Evolutionary conservation across 495 filamentous ascomycete genomes (phyloP).

Genomic region (Pyrenopolyporus hunteri): DNA sequence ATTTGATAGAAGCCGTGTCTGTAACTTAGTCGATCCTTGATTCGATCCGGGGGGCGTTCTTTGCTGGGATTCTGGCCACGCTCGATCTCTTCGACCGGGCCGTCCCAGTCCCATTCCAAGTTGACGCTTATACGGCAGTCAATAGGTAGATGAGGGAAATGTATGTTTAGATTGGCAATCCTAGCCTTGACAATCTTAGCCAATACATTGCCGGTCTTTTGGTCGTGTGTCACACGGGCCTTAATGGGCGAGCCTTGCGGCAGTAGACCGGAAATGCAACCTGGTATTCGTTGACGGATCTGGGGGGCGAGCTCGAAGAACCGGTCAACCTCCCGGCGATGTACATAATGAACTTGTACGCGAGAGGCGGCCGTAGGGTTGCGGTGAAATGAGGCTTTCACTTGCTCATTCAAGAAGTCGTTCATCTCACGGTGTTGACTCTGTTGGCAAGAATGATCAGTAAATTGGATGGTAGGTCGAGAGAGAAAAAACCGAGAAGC

Average conservation of each 20-base stretch:
- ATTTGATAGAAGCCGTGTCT: constrained; percentile 82
- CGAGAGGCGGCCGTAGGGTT: constrained; percentile 51
- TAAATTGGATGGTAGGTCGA: background rate
- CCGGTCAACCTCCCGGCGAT: constrained; percentile 78
- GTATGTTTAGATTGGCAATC: constrained; percentile 81
- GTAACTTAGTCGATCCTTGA: constrained; percentile 90
- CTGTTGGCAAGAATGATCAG: constrained; percentile 47
- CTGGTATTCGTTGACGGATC: constrained; percentile 51
- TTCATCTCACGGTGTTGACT: constrained; percentile 79
- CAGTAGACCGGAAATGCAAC: constrained; percentile 55
- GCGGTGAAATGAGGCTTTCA: constrained; percentile 57
- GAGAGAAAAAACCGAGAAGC: too few relatives aligned
- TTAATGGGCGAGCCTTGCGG: constrained; percentile 66
- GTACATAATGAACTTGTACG: constrained; percentile 77
- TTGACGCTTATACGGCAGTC: constrained; percentile 92
- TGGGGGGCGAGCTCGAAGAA: constrained; percentile 77
- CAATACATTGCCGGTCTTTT: constrained; percentile 70
- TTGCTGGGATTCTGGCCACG: constrained; percentile 44
- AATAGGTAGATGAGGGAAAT: constrained; percentile 70
- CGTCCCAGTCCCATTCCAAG: constrained; percentile 85
- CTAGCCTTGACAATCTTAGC: constrained; percentile 89
- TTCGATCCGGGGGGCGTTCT: constrained; percentile 64
- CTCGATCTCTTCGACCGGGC: constrained; percentile 63
- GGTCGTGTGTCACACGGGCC: constrained; percentile 79
- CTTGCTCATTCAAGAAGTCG: constrained; percentile 74